phyloP scores from a whole-genome alignment of 306 rosid species.

The Astragalus membranaceus region DNA sequence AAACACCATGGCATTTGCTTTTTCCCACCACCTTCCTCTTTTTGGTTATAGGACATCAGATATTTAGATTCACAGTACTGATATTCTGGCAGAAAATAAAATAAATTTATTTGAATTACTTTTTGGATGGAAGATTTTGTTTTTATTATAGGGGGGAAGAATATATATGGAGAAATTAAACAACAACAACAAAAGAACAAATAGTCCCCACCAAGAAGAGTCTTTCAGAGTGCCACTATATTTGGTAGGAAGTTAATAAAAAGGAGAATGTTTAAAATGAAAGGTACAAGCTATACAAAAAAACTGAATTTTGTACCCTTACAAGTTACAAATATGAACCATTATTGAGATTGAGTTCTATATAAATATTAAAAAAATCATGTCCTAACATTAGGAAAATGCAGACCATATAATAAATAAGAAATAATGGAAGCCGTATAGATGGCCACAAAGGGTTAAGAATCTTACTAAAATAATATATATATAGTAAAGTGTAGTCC shows the following conservation, averaged over 20 bases:
- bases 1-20: constrained; percentile 4
- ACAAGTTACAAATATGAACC: constrained; percentile 37
- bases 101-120: constrained; percentile 6
- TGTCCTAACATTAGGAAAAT: constrained; percentile 32
- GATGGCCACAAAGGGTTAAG: constrained; percentile 27
- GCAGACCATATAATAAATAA: constrained; percentile 18
- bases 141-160: constrained; percentile 34
- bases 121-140: constrained; percentile 27
- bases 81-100: neutral
- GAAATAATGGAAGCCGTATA: constrained; percentile 35
- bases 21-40: neutral
- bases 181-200: constrained; percentile 30
- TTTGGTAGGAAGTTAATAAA: constrained; percentile 27
- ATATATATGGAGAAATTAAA: constrained; percentile 51
- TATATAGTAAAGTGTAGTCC: constrained; percentile 28
- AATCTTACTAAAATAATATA: neutral
- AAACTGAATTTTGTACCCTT: constrained; percentile 43
- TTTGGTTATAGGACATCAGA: neutral
- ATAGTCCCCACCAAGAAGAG: constrained; percentile 45
- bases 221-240: constrained; percentile 22
- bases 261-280: constrained; percentile 35
- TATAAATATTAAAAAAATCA: constrained; percentile 32
- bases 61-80: constrained; percentile 9
- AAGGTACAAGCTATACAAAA: constrained; percentile 38
- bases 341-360: constrained; percentile 34